Base-by-base conservation (phyloP, 129 eudicot species). In the Flaveria linearis region DNA sequence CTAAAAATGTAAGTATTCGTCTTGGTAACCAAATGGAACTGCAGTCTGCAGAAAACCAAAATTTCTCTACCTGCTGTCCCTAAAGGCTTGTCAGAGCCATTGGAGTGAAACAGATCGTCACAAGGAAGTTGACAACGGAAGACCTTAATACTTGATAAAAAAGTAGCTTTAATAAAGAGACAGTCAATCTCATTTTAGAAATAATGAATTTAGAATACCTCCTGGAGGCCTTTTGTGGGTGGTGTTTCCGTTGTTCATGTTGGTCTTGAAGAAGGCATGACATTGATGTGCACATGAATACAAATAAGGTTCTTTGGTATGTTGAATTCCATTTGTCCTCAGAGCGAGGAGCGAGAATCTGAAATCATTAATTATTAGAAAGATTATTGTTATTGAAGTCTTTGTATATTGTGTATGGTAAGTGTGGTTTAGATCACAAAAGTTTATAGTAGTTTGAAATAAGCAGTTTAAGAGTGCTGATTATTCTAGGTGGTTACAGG, bases 241-340 rank as follows among this genome's bases (percentile, higher is more conserved):
- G 78, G 69, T 79, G 87, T 80, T 89, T 93, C 97, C 90, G 84
- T 82, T 94, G 97, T 75, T 88, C 96, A 75, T 91, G 96, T 72
- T 88, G 98, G 75, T 93, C 97, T 75, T 81, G 82, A 23, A 85
- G 84, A 51, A 93, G 98, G 79, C 97, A 93, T 51, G 85, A 30
- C 98, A 90, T 90, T 49, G 96, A 90, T 1, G 88, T 75, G 56
- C 98, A 93, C 91, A 88, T 93, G 73, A 90, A 93, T 14, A 93
- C 75, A 73, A 58, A 93, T 80, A 93, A 74, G 14, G 86, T 81
- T 28, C 98, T 87, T 68, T 90, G 97, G 67, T 87, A 90, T 47
- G 98, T 81, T 52, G 91, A 85, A 14, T 93, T 87, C 7, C 7
- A 33, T 33, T 33, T 33, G 39, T 33, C 39, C 0, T 85, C 97